phyloP scores from a whole-genome alignment of 129 eudicot species.

The Helichrysum umbraculigerum region DNA sequence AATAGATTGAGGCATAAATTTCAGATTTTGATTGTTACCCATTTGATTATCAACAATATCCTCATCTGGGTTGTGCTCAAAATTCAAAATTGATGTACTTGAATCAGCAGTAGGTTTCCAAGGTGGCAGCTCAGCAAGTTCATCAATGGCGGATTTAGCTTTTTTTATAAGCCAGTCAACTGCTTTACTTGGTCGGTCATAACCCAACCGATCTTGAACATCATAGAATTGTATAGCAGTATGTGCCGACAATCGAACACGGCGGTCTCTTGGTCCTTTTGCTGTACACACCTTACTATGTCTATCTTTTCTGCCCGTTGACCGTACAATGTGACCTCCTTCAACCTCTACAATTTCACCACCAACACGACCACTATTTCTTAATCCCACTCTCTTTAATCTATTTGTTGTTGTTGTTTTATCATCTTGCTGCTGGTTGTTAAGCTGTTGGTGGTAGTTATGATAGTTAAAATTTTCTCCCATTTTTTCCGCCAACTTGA shows the following conservation, averaged over 20 bases:
- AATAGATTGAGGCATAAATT: constrained; percentile 64
- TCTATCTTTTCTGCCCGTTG: constrained; percentile 79
- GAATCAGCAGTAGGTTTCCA: constrained; percentile 65
- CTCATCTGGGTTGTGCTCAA: constrained; percentile 42
- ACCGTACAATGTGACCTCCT: constrained; percentile 91
- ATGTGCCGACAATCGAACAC: constrained; percentile 79
- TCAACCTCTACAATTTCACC: constrained; percentile 75
- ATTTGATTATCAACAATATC: constrained; percentile 27
- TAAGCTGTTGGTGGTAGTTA: constrained; percentile 16
- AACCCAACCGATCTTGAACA: constrained; percentile 87
- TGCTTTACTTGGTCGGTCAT: constrained; percentile 86
- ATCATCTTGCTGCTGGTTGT: background rate
- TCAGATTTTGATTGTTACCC: constrained; percentile 27
- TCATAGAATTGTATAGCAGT: constrained; percentile 95
- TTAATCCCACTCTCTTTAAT: constrained; percentile 45
- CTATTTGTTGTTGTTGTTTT: constrained; percentile 9
- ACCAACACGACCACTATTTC: constrained; percentile 32
- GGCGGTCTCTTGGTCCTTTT: constrained; percentile 82
- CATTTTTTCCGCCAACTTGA: constrained; percentile 50
- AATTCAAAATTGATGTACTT: constrained; percentile 9
- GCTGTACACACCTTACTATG: constrained; percentile 92
- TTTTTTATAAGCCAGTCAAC: constrained; percentile 88
- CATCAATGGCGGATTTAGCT: constrained; percentile 78
- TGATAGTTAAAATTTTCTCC: constrained; percentile 39
- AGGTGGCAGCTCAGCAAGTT: constrained; percentile 84